A percentile compares a stretch with the other conserved stretches of the same genome.
Conservation (phyloP, 495 filamentous ascomycete genomes). For the Usnea hakonensis region DNA sequence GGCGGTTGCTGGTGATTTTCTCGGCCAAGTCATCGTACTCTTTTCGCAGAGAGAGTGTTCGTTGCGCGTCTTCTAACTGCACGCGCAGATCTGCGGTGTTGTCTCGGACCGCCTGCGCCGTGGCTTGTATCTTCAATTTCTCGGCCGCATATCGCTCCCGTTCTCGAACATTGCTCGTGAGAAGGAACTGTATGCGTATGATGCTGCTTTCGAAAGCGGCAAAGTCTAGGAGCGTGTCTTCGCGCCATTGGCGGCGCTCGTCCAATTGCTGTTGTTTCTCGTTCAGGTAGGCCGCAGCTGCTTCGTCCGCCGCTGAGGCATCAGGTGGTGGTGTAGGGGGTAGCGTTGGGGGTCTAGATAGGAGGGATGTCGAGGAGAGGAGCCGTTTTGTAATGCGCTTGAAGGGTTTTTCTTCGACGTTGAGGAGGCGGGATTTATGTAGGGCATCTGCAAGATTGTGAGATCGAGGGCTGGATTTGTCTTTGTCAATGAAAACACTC, state of each 20-base stretch:
- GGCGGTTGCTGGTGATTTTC: constrained; percentile 73
- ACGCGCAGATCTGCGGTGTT: constrained; percentile 62
- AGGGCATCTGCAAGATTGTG: constrained; percentile 56
- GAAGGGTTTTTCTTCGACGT: constrained; percentile 89
- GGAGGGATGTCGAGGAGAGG: constrained; percentile 53
- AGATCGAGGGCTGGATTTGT: not conserved
- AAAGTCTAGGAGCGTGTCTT: constrained; percentile 85
- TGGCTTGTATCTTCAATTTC: constrained; percentile 64
- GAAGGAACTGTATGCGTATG: constrained; percentile 78
- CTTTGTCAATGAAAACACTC: constrained; percentile 18
- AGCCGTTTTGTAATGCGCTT: constrained; percentile 80
- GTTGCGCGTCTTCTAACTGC: constrained; percentile 69
- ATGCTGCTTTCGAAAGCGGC: constrained; percentile 82
- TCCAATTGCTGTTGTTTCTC: constrained; percentile 42
- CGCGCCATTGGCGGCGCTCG: constrained; percentile 54
- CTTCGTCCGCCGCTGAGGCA: constrained; percentile 39
- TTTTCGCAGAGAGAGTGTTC: constrained; percentile 68
- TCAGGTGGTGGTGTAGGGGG: constrained; percentile 68
- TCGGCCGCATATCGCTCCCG: constrained; percentile 78
- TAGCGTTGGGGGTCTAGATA: constrained; percentile 45
- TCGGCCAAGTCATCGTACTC: constrained; percentile 79
- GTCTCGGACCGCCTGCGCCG: constrained; percentile 67
- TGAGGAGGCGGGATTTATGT: constrained; percentile 82
- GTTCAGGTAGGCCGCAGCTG: constrained; percentile 30
- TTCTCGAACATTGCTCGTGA: constrained; percentile 74